These are phyloP conservation scores for Sporothrix dimorphospora DNA, from an alignment of 2,329 filamentous ascomycete species.

Conservation along the genomic window DNA sequence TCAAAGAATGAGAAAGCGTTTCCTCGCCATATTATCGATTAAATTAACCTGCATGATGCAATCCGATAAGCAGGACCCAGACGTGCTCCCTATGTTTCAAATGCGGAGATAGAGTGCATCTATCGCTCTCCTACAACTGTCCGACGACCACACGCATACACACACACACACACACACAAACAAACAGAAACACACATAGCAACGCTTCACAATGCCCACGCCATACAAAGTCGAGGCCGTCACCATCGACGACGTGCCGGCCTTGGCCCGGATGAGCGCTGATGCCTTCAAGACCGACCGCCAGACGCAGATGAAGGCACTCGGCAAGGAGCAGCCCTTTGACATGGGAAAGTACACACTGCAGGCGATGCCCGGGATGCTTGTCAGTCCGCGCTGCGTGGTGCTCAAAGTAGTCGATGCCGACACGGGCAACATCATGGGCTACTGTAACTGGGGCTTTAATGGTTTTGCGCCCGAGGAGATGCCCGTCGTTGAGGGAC, in stretches of 20 bases:
- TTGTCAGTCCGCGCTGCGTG: neutral
- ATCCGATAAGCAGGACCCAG: neutral
- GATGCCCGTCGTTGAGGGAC: neutral
- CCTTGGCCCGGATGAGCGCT: neutral
- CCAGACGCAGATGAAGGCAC: neutral
- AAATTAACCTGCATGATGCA: neutral
- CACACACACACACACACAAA: neutral
- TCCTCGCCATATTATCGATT: neutral
- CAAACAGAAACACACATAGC: neutral
- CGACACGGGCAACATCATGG: neutral
- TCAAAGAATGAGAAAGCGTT: neutral
- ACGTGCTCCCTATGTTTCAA: neutral
- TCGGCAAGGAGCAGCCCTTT: neutral
- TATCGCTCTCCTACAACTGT: neutral
- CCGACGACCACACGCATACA: neutral
- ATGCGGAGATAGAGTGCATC: neutral
- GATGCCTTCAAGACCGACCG: neutral
- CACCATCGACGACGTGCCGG: neutral
- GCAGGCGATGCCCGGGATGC: neutral
- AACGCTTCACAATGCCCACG: neutral
- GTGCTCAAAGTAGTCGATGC: neutral
- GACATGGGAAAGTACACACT: neutral
- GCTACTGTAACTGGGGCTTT: constrained; percentile 6
- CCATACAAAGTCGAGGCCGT: neutral
- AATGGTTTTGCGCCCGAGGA: neutral